Conservation (phyloP, 176 grass and related monocot genomes). For the Oryza coarctata region DNA sequence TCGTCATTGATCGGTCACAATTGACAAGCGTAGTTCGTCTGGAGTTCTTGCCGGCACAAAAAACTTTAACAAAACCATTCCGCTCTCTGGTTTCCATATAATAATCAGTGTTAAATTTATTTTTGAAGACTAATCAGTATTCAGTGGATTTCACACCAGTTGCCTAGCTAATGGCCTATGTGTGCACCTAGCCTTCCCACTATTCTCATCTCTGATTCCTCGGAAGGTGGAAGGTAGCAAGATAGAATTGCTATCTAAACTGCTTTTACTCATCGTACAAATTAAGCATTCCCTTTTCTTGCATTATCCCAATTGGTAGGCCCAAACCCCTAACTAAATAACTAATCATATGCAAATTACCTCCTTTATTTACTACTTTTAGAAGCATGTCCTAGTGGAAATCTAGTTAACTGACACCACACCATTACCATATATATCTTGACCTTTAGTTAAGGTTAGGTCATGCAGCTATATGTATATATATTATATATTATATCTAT, state of each 20-base stretch:
- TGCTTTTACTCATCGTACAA: background rate
- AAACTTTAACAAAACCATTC: background rate
- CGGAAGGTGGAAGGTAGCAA: background rate
- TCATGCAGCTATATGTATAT: slow-evolving; percentile 25
- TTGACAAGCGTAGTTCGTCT: slow-evolving; percentile 20
- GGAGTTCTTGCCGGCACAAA: background rate
- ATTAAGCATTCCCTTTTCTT: background rate
- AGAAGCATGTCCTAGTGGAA: background rate
- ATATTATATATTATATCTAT: background rate
- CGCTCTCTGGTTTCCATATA: slow-evolving; percentile 3
- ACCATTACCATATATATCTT: slow-evolving; percentile 3
- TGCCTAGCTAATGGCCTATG: slow-evolving; percentile 3
- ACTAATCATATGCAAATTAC: background rate
- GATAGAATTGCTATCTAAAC: background rate
- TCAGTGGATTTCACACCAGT: background rate
- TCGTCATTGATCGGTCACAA: background rate
- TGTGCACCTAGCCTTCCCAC: slow-evolving; percentile 32
- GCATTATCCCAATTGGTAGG: slow-evolving; percentile 35
- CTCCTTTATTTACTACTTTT: slow-evolving; percentile 34
- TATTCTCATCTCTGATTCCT: slow-evolving; percentile 44
- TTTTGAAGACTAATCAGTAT: background rate
- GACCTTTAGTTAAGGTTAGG: background rate
- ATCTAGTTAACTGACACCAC: background rate
- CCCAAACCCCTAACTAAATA: slow-evolving; percentile 10
- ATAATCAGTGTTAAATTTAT: background rate